Percentiles rank a stretch among this genome's conserved stretches.
These are phyloP conservation scores for Malassezia caprae DNA, from an alignment of 1,284 basidiomycete species.

Conservation along the genomic window DNA sequence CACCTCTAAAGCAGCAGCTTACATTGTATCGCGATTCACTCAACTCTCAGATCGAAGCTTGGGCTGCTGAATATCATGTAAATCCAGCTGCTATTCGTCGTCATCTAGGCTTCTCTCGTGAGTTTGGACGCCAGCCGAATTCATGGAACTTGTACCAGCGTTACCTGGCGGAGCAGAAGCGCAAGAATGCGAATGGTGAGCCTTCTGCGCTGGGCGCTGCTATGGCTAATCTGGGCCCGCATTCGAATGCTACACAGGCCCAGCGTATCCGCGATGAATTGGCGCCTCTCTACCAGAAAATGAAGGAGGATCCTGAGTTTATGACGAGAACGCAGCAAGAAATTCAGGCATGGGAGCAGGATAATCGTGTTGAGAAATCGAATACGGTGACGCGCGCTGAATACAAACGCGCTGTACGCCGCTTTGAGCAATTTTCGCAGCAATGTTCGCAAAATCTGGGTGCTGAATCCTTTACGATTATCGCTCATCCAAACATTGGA, in stretches of 20 bases:
- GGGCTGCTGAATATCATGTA: conserved; percentile 18
- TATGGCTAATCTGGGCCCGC: neutral
- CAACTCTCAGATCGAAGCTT: conserved; percentile 17
- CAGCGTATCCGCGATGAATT: conserved; percentile 19
- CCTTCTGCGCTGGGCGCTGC: neutral
- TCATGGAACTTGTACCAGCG: conserved; percentile 20
- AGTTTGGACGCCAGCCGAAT: conserved; percentile 19
- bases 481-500: conserved; percentile 18
- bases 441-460: conserved; percentile 19
- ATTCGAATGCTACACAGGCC: conserved; percentile 4
- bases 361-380: conserved; percentile 13
- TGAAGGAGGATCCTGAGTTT: conserved; percentile 19
- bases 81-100: conserved; percentile 18
- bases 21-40: conserved; percentile 16
- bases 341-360: conserved; percentile 17
- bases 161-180: conserved; percentile 18
- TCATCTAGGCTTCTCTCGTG: conserved; percentile 16
- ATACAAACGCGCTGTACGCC: conserved; percentile 19
- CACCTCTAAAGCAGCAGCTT: conserved; percentile 15
- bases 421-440: conserved; percentile 18
- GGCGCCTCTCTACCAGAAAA: conserved; percentile 19
- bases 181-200: conserved; percentile 12
- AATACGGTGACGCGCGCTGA: conserved; percentile 13
- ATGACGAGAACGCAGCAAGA: conserved; percentile 16
- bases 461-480: conserved; percentile 18